A percentile compares a stretch with the other conserved stretches of the same genome.
Conservation (phyloP, 2,329 filamentous ascomycete genomes). For the Hirsutella thompsonii region DNA sequence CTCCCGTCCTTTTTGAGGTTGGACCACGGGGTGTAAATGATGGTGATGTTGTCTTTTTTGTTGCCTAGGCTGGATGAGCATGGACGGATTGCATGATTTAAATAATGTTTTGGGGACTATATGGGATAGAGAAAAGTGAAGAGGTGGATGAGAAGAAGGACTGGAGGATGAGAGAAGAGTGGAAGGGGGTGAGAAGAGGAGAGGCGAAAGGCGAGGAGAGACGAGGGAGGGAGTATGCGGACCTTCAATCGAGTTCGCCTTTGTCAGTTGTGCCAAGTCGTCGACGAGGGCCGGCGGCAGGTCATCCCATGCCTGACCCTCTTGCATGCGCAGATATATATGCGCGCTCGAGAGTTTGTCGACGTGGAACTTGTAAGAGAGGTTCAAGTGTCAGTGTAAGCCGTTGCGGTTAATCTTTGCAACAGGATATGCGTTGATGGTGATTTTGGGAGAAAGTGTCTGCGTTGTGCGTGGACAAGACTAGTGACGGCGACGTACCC, state of each 20-base stretch:
- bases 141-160: too few species aligned
- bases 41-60: slow-evolving; percentile 93
- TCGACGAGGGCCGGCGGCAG: slow-evolving; percentile 63
- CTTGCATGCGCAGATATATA: slow-evolving; percentile 77
- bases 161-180: not conserved
- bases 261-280: slow-evolving; percentile 94
- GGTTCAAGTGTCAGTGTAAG: not conserved
- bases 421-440: too few species aligned
- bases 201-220: not conserved
- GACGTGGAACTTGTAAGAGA: slow-evolving; percentile 68
- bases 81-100: too few species aligned
- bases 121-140: too few species aligned
- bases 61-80: slow-evolving; percentile 47
- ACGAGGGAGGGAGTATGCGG: not conserved
- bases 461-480: not conserved
- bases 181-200: not conserved
- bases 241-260: slow-evolving; percentile 98
- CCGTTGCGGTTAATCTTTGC: too few species aligned
- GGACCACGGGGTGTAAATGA: slow-evolving; percentile 97
- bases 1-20: slow-evolving; percentile 91
- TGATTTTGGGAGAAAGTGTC: too few species aligned
- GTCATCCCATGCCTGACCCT: slow-evolving; percentile 71
- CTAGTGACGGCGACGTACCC: slow-evolving; percentile 12
- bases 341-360: slow-evolving; percentile 96
- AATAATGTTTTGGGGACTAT: too few species aligned